phyloP scores from a whole-genome alignment of 23 red algal species.

The Cyanidioschyzon merolae region DNA sequence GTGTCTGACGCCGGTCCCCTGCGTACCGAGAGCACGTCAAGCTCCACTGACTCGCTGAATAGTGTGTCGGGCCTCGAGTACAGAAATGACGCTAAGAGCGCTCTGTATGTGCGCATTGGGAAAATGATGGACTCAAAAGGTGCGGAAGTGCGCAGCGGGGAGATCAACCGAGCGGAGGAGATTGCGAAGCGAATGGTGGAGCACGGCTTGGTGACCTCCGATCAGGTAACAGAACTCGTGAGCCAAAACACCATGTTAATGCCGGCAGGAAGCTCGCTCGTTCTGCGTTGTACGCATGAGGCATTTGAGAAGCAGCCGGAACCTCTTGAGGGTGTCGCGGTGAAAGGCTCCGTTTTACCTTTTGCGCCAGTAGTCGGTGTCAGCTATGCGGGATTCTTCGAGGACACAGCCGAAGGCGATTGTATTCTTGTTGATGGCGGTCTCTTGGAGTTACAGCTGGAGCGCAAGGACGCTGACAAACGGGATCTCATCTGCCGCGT shows the following conservation, averaged over 20 bases:
- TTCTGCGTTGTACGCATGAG: slow-evolving; percentile 12
- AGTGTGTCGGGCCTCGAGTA: neutral
- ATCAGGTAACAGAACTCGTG: neutral
- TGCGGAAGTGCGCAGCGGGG: slow-evolving; percentile 24
- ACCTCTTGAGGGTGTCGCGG: slow-evolving; percentile 32
- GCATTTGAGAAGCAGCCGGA: slow-evolving; percentile 50
- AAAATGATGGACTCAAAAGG: slow-evolving; percentile 31
- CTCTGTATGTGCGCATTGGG: slow-evolving; percentile 9
- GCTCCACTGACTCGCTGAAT: slow-evolving; percentile 10
- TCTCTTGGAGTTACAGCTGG: slow-evolving; percentile 19
- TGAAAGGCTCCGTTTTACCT: slow-evolving; percentile 49
- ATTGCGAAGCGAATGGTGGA: slow-evolving; percentile 8
- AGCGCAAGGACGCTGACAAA: slow-evolving; percentile 22
- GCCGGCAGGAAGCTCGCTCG: neutral
- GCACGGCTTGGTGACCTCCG: neutral
- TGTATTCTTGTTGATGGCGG: slow-evolving; percentile 26
- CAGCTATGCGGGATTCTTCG: slow-evolving; percentile 5
- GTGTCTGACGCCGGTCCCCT: neutral
- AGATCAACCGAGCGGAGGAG: slow-evolving; percentile 20
- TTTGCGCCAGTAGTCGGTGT: neutral
- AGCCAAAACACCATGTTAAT: neutral
- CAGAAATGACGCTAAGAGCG: slow-evolving; percentile 8
- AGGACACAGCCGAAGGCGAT: slow-evolving; percentile 4
- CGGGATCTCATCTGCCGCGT: slow-evolving; percentile 55
- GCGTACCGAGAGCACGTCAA: neutral